Conservation (phyloP, 805 yeast genomes). For the Starmerella vaccinii region DNA sequence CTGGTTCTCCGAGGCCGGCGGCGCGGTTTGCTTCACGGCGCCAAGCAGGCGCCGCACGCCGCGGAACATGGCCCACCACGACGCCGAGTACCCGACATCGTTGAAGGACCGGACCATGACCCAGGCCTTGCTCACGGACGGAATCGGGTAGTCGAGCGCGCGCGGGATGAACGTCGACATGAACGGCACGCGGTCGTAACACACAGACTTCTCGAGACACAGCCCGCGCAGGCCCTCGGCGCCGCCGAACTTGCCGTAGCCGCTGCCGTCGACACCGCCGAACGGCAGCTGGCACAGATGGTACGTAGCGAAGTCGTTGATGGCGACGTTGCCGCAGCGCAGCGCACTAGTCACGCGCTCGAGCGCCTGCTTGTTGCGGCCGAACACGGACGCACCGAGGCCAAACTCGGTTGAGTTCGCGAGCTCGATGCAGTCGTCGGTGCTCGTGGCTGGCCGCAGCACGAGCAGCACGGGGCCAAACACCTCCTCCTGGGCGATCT, state of each 20-base stretch:
- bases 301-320: slow-evolving; percentile 94
- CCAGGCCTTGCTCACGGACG: slow-evolving; percentile 77
- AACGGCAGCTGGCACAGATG: slow-evolving; percentile 94
- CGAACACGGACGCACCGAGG: slow-evolving; percentile 84
- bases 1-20: too few species aligned
- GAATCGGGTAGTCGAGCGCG: slow-evolving; percentile 85
- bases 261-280: slow-evolving; percentile 89
- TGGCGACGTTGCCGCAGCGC: slow-evolving; percentile 85
- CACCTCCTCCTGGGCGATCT: slow-evolving; percentile 78
- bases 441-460: slow-evolving; percentile 51
- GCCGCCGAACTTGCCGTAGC: slow-evolving; percentile 97
- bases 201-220: slow-evolving; percentile 76
- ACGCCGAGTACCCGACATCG: slow-evolving; percentile 61
- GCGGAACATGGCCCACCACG: slow-evolving; percentile 58
- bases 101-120: slow-evolving; percentile 71
- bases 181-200: slow-evolving; percentile 71
- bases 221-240: slow-evolving; percentile 91
- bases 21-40: background rate
- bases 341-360: slow-evolving; percentile 53
- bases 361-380: slow-evolving; percentile 48
- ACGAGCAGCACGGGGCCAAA: slow-evolving; percentile 86
- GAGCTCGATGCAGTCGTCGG: slow-evolving; percentile 58
- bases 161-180: slow-evolving; percentile 73
- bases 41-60: slow-evolving; percentile 43
- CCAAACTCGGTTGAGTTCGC: slow-evolving; percentile 86